Percentiles rank a stretch among this genome's conserved stretches.
Conservation (phyloP, 371 early-diverging fungal genomes). For the Apophysomyces trapeziformis region DNA sequence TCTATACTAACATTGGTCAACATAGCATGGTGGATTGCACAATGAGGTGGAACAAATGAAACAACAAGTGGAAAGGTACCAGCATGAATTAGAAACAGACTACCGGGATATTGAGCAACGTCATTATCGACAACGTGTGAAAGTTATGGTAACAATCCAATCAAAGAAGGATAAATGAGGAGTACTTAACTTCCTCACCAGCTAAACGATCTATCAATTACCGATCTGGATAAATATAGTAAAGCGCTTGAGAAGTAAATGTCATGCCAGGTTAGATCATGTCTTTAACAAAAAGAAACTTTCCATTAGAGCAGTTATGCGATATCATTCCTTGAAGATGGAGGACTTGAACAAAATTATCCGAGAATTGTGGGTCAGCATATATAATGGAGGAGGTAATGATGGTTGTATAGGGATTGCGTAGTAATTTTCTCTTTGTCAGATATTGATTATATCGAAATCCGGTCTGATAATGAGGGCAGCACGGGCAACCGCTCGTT, state of each 20-base stretch:
- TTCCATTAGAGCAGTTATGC: conserved; percentile 83
- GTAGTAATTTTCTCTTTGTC: not conserved
- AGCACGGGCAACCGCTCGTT: conserved; percentile 70
- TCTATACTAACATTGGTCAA: not conserved
- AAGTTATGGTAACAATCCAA: conserved; percentile 57
- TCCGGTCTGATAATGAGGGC: conserved; percentile 87
- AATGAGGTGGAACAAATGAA: conserved; percentile 91
- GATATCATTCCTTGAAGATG: conserved; percentile 97
- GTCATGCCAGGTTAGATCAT: not conserved
- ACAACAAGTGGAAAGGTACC: conserved; percentile 61
- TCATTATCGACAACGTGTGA: conserved; percentile 69
- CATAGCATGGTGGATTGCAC: conserved; percentile 68
- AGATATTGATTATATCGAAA: conserved; percentile 97
- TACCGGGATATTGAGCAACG: conserved; percentile 78
- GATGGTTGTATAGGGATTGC: too few species aligned
- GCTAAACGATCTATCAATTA: conserved; percentile 75
- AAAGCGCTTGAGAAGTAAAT: conserved; percentile 83
- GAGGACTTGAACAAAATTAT: conserved; percentile 98
- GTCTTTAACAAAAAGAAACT: not conserved
- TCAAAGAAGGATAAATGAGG: not conserved
- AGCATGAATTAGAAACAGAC: conserved; percentile 72
- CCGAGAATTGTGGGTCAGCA: conserved; percentile 96
- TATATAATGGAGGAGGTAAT: conserved; percentile 95
- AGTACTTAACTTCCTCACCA: not conserved
- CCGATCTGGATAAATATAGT: conserved; percentile 87